These are phyloP conservation scores for Uronychia binucleata DNA, from an alignment of 73 alveolate species.

Conservation along the genomic window DNA sequence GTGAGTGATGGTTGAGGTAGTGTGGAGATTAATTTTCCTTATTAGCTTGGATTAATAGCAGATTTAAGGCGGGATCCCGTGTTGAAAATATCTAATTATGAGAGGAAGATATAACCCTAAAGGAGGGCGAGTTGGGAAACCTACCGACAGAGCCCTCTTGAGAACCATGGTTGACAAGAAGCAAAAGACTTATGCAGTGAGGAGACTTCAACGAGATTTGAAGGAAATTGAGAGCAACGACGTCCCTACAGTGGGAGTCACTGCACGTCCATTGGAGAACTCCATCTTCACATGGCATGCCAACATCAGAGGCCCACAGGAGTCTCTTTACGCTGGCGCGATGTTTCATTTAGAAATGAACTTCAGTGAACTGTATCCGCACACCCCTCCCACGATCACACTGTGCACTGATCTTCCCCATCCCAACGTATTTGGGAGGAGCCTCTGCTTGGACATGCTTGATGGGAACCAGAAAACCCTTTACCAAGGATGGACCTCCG, in stretches of 20 bases:
- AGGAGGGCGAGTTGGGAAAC: slow-evolving; percentile 38
- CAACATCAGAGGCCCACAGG: slow-evolving; percentile 86
- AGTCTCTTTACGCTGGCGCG: slow-evolving; percentile 91
- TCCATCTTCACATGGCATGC: slow-evolving; percentile 87
- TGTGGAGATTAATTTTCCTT: too few species aligned
- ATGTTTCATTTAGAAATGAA: slow-evolving; percentile 76
- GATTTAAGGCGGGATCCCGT: too few species aligned
- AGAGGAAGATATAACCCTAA: too few species aligned
- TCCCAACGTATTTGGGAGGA: slow-evolving; percentile 71
- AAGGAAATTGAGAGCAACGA: slow-evolving; percentile 67
- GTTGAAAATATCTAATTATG: neutral
- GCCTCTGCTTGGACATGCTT: slow-evolving; percentile 71
- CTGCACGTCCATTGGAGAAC: slow-evolving; percentile 79
- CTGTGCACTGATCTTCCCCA: slow-evolving; percentile 54
- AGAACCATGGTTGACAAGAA: slow-evolving; percentile 45
- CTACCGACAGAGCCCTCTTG: slow-evolving; percentile 60
- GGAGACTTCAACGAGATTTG: slow-evolving; percentile 74
- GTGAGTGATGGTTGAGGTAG: too few species aligned
- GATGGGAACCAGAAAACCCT: slow-evolving; percentile 47
- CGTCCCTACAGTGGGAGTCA: slow-evolving; percentile 83
- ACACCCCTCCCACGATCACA: slow-evolving; percentile 74
- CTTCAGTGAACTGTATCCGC: slow-evolving; percentile 90
- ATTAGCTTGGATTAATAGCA: too few species aligned
- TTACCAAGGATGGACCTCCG: slow-evolving; percentile 96
- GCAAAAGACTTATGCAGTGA: slow-evolving; percentile 69